Conservation (phyloP, 108 stramenopile species). For the Nitzschia sp. region DNA sequence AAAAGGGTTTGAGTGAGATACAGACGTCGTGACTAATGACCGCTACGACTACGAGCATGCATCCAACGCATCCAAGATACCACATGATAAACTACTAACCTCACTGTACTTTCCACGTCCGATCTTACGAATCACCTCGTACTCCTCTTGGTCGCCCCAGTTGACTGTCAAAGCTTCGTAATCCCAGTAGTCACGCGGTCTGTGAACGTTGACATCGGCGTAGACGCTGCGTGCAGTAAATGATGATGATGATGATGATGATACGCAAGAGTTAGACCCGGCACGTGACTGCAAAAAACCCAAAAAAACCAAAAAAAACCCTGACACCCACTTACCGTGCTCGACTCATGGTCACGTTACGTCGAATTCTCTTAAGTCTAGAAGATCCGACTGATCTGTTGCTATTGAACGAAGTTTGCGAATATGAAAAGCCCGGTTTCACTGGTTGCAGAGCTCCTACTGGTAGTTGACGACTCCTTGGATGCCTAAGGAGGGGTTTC, state of each 20-base stretch:
- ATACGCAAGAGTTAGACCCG: no score
- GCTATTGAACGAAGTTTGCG: not conserved
- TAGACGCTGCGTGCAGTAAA: slow-evolving; percentile 77
- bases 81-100: slow-evolving; percentile 47
- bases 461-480: not conserved
- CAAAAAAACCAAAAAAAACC: no score
- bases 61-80: no score
- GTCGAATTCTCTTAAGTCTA: not conserved
- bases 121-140: slow-evolving; percentile 99
- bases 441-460: not conserved
- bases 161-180: slow-evolving; percentile 97
- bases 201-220: slow-evolving; percentile 97
- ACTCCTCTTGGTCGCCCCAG: slow-evolving; percentile 99
- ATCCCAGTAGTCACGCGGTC: slow-evolving; percentile 99
- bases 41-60: not conserved
- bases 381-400: not conserved
- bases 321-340: slow-evolving; percentile 32
- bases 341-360: slow-evolving; percentile 35
- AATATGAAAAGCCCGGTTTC: no score
- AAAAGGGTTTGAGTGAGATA: not conserved
- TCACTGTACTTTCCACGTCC: slow-evolving; percentile 99
- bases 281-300: no score
- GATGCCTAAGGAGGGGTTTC: slow-evolving; percentile 2
- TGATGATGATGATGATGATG: no score
- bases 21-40: not conserved